These are phyloP conservation scores for Paramyrothecium sp. DNA, from an alignment of 2,329 filamentous ascomycete species.

Conservation along the genomic window DNA sequence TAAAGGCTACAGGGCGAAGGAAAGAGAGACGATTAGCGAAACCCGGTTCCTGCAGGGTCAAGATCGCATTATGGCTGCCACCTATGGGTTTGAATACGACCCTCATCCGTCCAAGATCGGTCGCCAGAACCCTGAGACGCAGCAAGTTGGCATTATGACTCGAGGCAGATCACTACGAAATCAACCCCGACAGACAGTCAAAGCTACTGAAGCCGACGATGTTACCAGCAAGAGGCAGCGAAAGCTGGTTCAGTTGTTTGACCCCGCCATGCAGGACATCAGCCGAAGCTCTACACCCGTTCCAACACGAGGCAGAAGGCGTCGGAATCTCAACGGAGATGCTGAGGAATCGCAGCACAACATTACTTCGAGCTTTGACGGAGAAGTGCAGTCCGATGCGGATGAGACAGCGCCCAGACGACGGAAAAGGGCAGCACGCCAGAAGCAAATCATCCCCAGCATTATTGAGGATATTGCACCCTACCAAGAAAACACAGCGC, in stretches of 20 bases:
- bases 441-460: conserved; percentile 18
- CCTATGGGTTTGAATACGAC: conserved; percentile 62
- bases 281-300: conserved; percentile 53
- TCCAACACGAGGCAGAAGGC: conserved; percentile 27
- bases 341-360: conserved; percentile 22
- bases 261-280: conserved; percentile 47
- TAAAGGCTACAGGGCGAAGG: conserved; percentile 50
- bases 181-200: conserved; percentile 56
- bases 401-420: conserved; percentile 24
- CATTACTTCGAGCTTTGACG: conserved; percentile 30
- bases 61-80: conserved; percentile 57
- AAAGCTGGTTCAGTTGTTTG: conserved; percentile 49
- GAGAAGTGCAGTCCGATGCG: conserved; percentile 28
- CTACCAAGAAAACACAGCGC: conserved; percentile 7
- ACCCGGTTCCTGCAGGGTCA: conserved; percentile 49
- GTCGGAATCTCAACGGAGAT: conserved; percentile 27
- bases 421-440: conserved; percentile 26
- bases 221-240: conserved; percentile 53
- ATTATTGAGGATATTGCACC: conserved; percentile 21
- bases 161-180: conserved; percentile 53
- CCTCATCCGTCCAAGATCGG: conserved; percentile 56
- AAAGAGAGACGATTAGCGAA: conserved; percentile 40
- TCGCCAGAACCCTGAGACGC: conserved; percentile 56
- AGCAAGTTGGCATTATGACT: conserved; percentile 49
- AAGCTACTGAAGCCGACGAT: conserved; percentile 54